These are phyloP conservation scores for Pichia rugopelliculosa DNA, from an alignment of 805 yeast genomes.

Conservation along the genomic window DNA sequence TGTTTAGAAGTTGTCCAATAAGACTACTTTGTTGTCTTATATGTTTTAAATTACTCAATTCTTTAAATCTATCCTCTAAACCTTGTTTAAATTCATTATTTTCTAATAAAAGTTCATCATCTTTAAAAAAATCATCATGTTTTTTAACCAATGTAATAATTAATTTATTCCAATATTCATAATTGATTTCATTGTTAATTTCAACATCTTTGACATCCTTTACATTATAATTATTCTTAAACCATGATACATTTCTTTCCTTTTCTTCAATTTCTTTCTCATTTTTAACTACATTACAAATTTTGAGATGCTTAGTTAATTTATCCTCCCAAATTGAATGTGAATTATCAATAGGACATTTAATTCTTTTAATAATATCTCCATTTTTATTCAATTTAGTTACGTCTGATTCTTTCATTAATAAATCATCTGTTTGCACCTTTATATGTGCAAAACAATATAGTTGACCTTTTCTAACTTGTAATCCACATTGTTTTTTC, in stretches of 20 bases:
- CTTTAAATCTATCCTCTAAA: conserved; percentile 37
- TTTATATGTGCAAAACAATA: conserved; percentile 58
- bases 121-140: conserved; percentile 11
- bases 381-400: conserved; percentile 19
- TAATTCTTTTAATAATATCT: conserved; percentile 38
- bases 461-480: conserved; percentile 38
- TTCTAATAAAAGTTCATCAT: conserved; percentile 10
- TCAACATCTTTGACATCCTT: conserved; percentile 6
- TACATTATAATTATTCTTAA: conserved; percentile 39
- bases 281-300: conserved; percentile 45
- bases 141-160: conserved; percentile 12
- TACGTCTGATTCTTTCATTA: conserved; percentile 9
- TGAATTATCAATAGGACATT: conserved; percentile 70
- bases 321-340: conserved; percentile 66
- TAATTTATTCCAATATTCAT: conserved; percentile 19
- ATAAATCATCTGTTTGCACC: background rate
- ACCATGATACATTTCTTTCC: conserved; percentile 35
- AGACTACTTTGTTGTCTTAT: conserved; percentile 76
- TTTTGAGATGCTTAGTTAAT: conserved; percentile 46
- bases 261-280: conserved; percentile 31
- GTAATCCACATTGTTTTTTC: conserved; percentile 54
- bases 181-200: conserved; percentile 8
- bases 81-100: conserved; percentile 25
- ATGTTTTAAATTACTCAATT: conserved; percentile 60
- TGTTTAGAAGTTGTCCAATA: conserved; percentile 53